Percentiles rank a stretch among this genome's conserved stretches.
Conservation (phyloP, 306 rosid species). For the Datisca glomerata region DNA sequence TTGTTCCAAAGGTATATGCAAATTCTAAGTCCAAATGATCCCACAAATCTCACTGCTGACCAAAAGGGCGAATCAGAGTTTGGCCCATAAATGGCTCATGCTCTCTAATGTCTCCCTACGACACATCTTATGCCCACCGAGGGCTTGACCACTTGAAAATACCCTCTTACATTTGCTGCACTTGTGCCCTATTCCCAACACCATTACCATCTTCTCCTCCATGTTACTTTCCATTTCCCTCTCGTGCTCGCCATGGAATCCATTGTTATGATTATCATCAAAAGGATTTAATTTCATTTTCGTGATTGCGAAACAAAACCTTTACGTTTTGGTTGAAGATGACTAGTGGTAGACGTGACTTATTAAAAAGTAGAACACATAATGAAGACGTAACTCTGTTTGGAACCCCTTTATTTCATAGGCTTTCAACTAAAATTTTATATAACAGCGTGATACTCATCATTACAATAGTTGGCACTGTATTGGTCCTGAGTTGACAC, state of each 20-base stretch:
- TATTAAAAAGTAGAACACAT: no score
- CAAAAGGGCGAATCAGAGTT: background rate
- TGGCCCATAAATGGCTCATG: slow-evolving; percentile 11
- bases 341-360: no score
- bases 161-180: slow-evolving; percentile 44
- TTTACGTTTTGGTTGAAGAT: no score
- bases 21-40: background rate
- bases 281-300: no score
- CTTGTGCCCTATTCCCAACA: slow-evolving; percentile 16
- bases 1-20: background rate
- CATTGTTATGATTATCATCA: no score
- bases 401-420: no score
- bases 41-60: background rate
- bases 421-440: no score
- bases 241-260: background rate
- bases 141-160: slow-evolving; percentile 48
- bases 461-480: no score
- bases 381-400: no score
- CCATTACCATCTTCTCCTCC: background rate
- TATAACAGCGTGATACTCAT: no score
- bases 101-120: slow-evolving; percentile 45
- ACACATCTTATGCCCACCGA: slow-evolving; percentile 59
- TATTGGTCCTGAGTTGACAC: no score
- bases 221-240: background rate
- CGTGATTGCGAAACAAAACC: slow-evolving; percentile 46